These are phyloP conservation scores for Talaromyces verruculosus DNA, from an alignment of 2,329 filamentous ascomycete genomes.

Conservation along the genomic window DNA sequence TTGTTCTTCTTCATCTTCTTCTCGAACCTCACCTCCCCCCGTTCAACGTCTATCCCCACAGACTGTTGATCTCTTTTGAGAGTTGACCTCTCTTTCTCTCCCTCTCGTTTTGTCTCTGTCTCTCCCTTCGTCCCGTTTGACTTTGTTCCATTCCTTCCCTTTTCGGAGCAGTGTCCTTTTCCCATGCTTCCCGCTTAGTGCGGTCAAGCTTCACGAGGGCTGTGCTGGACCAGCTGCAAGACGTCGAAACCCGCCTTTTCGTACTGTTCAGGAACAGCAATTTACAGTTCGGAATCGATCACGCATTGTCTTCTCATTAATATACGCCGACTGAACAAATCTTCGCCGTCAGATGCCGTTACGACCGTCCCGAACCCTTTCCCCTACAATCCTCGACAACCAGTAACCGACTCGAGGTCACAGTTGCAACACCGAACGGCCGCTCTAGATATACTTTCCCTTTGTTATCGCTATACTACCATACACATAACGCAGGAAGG, in stretches of 20 bases:
- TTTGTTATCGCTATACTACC: neutral
- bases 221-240: conserved; percentile 8
- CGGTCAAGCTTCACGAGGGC: conserved; percentile 16
- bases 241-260: conserved; percentile 2
- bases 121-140: neutral
- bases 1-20: conserved; percentile 2
- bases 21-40: neutral
- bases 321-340: neutral
- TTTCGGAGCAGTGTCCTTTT: conserved; percentile 1
- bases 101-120: neutral
- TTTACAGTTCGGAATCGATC: neutral
- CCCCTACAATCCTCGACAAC: conserved; percentile 2
- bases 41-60: conserved; percentile 3
- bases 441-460: neutral
- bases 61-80: neutral
- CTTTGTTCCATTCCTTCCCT: neutral
- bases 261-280: neutral
- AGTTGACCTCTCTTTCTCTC: conserved; percentile 17
- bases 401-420: neutral
- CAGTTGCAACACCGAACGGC: neutral
- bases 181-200: conserved; percentile 18
- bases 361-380: conserved; percentile 1
- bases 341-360: conserved; percentile 4
- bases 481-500: neutral
- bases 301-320: neutral